A percentile compares a stretch with the other conserved stretches of the same genome.
These are phyloP conservation scores for Ascochyta fabae DNA, from an alignment of 2,329 filamentous ascomycete species.

Conservation along the genomic window DNA sequence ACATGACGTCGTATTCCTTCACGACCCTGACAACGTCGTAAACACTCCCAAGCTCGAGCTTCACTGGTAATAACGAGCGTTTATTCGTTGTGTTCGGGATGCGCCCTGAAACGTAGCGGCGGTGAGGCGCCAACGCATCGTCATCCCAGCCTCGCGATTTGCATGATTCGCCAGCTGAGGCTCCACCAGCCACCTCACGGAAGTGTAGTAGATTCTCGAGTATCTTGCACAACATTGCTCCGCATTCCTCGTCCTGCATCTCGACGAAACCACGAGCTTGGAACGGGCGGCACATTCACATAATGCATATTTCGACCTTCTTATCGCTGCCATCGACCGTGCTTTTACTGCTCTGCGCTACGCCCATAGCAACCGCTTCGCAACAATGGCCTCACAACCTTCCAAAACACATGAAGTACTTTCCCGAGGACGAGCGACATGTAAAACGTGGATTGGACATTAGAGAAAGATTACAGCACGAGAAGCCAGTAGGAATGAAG, in stretches of 20 bases:
- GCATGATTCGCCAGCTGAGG: constrained; percentile 27
- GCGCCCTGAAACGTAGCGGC: constrained; percentile 22
- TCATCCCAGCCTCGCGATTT: constrained; percentile 46
- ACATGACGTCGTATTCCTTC: constrained; percentile 12
- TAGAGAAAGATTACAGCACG: constrained; percentile 47
- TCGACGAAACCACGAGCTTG: constrained; percentile 12
- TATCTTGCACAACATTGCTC: constrained; percentile 11
- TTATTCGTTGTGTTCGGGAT: constrained; percentile 6
- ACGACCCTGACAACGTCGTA: not conserved
- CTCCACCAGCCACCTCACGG: constrained; percentile 42
- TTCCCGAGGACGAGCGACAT: constrained; percentile 54
- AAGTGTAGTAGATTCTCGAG: constrained; percentile 14
- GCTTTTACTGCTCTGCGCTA: constrained; percentile 37
- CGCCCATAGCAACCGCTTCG: constrained; percentile 35
- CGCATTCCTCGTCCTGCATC: constrained; percentile 25
- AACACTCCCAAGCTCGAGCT: not conserved
- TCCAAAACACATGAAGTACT: constrained; percentile 55
- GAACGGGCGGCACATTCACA: constrained; percentile 3
- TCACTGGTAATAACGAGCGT: not conserved
- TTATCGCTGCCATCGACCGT: constrained; percentile 41
- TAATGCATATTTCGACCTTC: constrained; percentile 37
- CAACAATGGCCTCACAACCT: constrained; percentile 57
- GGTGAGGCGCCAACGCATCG: constrained; percentile 38
- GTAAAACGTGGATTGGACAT: constrained; percentile 52
- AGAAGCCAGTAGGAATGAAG: constrained; percentile 67